Conservation (phyloP, 2,329 filamentous ascomycete species). For the Phialemonium atrogriseum region DNA sequence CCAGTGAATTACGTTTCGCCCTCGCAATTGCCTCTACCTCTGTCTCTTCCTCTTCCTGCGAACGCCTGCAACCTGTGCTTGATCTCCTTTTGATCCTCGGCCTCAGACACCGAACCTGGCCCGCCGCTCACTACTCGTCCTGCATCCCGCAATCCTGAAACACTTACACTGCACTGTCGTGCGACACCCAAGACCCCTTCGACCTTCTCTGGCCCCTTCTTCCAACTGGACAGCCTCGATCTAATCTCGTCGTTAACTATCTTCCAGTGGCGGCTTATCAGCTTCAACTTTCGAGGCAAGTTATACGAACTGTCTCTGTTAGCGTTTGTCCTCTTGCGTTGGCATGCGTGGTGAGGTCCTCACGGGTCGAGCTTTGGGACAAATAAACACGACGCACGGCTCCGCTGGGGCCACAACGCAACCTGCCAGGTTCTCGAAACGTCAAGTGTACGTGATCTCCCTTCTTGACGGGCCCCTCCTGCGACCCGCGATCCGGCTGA, state of each 20-base stretch:
- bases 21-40: neutral
- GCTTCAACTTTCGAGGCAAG: too few relatives aligned
- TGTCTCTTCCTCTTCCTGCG: conserved; percentile 3
- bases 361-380: too few relatives aligned
- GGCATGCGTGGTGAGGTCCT: too few relatives aligned
- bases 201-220: conserved; percentile 12
- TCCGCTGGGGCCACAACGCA: conserved; percentile 16
- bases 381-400: too few relatives aligned
- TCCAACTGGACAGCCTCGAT: too few relatives aligned
- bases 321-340: too few relatives aligned
- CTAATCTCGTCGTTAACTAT: too few relatives aligned
- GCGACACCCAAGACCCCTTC: too few relatives aligned
- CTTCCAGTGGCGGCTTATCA: too few relatives aligned
- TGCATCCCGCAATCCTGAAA: conserved; percentile 3
- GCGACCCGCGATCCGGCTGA: conserved; percentile 23
- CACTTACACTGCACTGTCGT: too few relatives aligned
- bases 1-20: neutral
- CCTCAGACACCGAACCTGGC: conserved; percentile 17
- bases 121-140: conserved; percentile 2
- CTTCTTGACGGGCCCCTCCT: conserved; percentile 21
- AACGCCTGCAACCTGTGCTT: conserved; percentile 16
- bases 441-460: conserved; percentile 31
- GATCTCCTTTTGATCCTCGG: conserved; percentile 27
- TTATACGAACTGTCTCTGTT: too few relatives aligned
- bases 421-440: conserved; percentile 29